Evolutionary conservation across 1,284 basidiomycete species (phyloP), one percentile per base, ranked within the genome.

Genomic region (Ceratobasidium sp.): DNA sequence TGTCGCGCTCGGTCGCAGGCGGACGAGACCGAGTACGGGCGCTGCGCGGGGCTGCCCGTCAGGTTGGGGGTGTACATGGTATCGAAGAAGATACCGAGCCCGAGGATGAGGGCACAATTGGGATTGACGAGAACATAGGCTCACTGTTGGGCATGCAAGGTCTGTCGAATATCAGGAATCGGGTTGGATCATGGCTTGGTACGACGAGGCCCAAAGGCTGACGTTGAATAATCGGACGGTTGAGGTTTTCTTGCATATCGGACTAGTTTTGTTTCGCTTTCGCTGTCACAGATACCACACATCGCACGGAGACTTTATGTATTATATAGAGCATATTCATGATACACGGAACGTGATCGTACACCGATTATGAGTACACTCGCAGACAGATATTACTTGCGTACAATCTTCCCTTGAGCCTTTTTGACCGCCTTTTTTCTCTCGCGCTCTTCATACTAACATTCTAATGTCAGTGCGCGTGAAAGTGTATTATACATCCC

Each of bases 301-400:
- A 68, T 57, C 27, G 54, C 62, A 57, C 21, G 54, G 66, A 68
- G 11, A 56, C 49, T 44, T 56, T 68, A 57, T 68, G 66, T 68
- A 68, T 68, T 57, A 68, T 46, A 42, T 68, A 57, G 66, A 68
- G 42, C 50, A 68, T 57, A 57, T 67, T 36, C 53, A 68, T 42
- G 53, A 57, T 57, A 68, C 54, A 57, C 54, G 25, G 54, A 21
- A 16, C 49, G 53, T 68, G 53, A 47, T 47, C 62, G 42, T 56
- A 56, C 62, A 67, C 16, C n/a, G n/a, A 6, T 25, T 6, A 46
- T 19, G 52, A 56, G 30, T 27, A 23, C n/a, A 47, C 16, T 36
- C 29, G 9, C 41, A 47, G 30, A 11, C 9, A 23, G 44, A 41
- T 6, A 23, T 52, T 57, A 68, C 54, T 68, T 68, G 66, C 66